These are phyloP conservation scores for Fusarium buharicum DNA, from an alignment of 2,329 filamentous ascomycete species.

Conservation along the genomic window DNA sequence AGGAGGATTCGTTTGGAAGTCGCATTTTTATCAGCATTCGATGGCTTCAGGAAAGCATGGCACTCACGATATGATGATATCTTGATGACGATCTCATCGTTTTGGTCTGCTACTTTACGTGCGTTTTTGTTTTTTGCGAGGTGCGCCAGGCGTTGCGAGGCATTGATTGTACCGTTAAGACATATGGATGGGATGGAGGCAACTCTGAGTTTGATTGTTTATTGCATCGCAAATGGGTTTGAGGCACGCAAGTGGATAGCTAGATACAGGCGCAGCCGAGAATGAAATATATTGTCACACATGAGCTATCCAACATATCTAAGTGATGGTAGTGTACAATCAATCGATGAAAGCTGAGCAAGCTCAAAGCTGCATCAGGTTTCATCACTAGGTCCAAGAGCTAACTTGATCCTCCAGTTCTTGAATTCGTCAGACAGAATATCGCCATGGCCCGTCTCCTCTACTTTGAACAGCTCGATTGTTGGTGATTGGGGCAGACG, in stretches of 20 bases:
- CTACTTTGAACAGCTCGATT: constrained; percentile 79
- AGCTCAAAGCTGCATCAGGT: constrained; percentile 7
- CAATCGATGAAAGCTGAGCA: not conserved
- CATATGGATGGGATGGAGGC: constrained; percentile 24
- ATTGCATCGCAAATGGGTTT: constrained; percentile 8
- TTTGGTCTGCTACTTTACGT: constrained; percentile 5
- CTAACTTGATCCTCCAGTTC: constrained; percentile 73
- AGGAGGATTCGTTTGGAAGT: constrained; percentile 2
- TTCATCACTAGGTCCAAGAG: constrained; percentile 47
- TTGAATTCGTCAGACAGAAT: constrained; percentile 83
- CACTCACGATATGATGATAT: constrained; percentile 39
- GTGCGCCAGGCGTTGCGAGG: constrained; percentile 28
- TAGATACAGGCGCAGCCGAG: constrained; percentile 28
- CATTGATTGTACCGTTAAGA: constrained; percentile 23
- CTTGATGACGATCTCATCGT: constrained; percentile 29
- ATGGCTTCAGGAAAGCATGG: constrained; percentile 18
- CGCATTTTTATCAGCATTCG: constrained; percentile 22
- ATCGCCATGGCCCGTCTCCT: constrained; percentile 76
- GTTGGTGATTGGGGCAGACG: constrained; percentile 68
- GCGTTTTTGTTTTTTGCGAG: constrained; percentile 11
- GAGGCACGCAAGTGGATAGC: constrained; percentile 19
- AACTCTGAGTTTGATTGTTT: constrained; percentile 21
- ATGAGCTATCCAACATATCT: not conserved
- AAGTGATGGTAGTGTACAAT: not conserved
- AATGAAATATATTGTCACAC: constrained; percentile 1